Evolutionary conservation across 2,329 filamentous ascomycete genomes (phyloP), one percentile per base, ranked within the genome.

Genomic region (Aspergillus fischeri): DNA sequence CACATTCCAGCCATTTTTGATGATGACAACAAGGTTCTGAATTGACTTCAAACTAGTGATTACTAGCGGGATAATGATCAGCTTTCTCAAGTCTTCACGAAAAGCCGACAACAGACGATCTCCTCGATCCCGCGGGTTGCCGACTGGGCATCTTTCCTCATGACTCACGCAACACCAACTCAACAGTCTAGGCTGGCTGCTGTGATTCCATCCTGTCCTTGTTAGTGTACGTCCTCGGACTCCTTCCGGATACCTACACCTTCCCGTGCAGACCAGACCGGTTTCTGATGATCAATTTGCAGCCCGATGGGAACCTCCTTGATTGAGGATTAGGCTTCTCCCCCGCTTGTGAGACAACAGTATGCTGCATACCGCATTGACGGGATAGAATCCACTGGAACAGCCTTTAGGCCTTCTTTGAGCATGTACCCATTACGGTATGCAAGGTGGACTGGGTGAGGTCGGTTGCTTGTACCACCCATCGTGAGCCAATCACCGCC

Each of bases 71-170:
- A 17, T 35, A 38, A 17, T 38, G 32, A 38, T 38, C 32, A 17
- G 32, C 32, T 35, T 17, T 35, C 32, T 7, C 32, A 17, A 38
- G 32, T 17, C 32, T 38, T 38, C 32, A 17, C 5, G 2, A 17
- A 38, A 38, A 17, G 32, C 32, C 32, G 32, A 17, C 32, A 14
- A 3, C 14, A 38, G 32, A 38, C 32, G 14, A 17, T 38, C 14
- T 38, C 14, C 11, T 38, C 32, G 32, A 38, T 56, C 54, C 58
- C 56, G 58, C 48, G 42, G 53, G 42, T 49, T 53, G 58, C 58
- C 58, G 56, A 55, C 44, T 58, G 54, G 53, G 25, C 52, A 47
- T 47, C 44, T 11, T 20, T 7, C 11, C 4, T 27, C 44, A 44
- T 21, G 41, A 44, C 7, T 44, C 41, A 47, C 44, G 44, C 21